These are phyloP conservation scores for Gastrolobium villosum DNA, from an alignment of 306 rosid species.

Conservation along the genomic window DNA sequence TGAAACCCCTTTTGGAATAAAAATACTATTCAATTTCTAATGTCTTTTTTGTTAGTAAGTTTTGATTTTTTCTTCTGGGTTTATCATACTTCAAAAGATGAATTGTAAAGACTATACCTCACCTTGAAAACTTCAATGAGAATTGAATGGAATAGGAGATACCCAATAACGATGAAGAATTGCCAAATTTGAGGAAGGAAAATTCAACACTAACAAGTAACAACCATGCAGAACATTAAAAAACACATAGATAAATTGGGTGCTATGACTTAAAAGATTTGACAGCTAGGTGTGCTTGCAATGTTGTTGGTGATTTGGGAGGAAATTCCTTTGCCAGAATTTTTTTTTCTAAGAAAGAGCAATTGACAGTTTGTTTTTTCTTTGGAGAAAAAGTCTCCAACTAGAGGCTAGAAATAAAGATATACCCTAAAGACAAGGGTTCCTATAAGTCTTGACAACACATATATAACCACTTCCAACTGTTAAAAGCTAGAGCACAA, in stretches of 20 bases:
- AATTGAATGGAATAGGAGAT: not conserved
- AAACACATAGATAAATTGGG: not conserved
- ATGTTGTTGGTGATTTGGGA: slow-evolving; percentile 15
- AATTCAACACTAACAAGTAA: not conserved
- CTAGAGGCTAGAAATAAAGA: slow-evolving; percentile 46
- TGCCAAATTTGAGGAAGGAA: not conserved
- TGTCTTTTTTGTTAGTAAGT: not conserved
- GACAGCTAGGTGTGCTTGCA: slow-evolving; percentile 3
- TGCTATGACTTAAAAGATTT: not conserved
- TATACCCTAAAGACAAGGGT: slow-evolving; percentile 51
- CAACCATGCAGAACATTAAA: not conserved
- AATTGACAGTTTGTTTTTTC: slow-evolving; percentile 41
- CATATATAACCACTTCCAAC: not conserved
- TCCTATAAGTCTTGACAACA: not conserved
- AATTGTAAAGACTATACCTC: not conserved
- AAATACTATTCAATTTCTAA: not conserved
- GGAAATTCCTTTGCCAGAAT: slow-evolving; percentile 12
- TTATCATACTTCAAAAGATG: slow-evolving; percentile 1
- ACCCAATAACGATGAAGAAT: not conserved
- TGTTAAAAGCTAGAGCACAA: not conserved
- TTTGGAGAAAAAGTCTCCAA: slow-evolving; percentile 49
- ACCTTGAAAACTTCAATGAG: slow-evolving; percentile 9
- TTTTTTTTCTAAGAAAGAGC: slow-evolving; percentile 31
- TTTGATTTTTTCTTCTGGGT: not conserved
- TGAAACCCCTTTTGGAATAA: slow-evolving; percentile 5